These are phyloP conservation scores for Fusarium nelsonii DNA, from an alignment of 2,329 filamentous ascomycete genomes.

Conservation along the genomic window DNA sequence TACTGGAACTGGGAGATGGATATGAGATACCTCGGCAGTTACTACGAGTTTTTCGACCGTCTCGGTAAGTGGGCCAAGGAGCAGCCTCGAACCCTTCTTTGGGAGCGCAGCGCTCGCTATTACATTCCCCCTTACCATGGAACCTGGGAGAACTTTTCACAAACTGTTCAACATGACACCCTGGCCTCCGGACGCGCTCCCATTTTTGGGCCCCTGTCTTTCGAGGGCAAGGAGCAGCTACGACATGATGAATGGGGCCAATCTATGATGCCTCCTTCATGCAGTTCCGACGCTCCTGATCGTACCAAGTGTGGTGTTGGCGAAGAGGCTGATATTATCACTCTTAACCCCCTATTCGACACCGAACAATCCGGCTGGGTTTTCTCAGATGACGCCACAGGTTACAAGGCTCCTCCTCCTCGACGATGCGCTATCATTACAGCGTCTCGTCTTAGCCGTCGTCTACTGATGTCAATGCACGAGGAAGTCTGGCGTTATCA, in stretches of 20 bases:
- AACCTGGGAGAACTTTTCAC: conserved; percentile 77
- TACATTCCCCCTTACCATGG: conserved; percentile 80
- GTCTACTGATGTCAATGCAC: conserved; percentile 79
- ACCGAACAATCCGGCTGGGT: conserved; percentile 79
- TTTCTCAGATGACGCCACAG: conserved; percentile 76
- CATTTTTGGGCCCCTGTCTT: conserved; percentile 76
- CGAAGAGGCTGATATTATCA: conserved; percentile 81
- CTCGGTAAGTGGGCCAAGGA: conserved; percentile 74
- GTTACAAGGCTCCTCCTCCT: conserved; percentile 74
- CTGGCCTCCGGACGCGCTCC: conserved; percentile 63
- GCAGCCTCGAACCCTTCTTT: conserved; percentile 78
- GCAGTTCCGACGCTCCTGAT: conserved; percentile 64
- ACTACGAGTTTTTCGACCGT: conserved; percentile 79
- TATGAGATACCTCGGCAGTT: conserved; percentile 73
- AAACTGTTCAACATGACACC: conserved; percentile 72
- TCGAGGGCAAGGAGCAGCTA: conserved; percentile 61
- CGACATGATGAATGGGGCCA: conserved; percentile 65
- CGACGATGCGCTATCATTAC: conserved; percentile 80
- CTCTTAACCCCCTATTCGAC: conserved; percentile 82
- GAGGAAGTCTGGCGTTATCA: conserved; percentile 75
- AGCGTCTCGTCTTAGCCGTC: conserved; percentile 74
- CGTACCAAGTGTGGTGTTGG: conserved; percentile 71
- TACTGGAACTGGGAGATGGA: conserved; percentile 81
- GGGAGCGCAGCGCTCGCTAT: conserved; percentile 82
- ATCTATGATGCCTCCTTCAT: conserved; percentile 66